Conservation (phyloP, 2,329 filamentous ascomycete species). For the Penicillium verrucosum region DNA sequence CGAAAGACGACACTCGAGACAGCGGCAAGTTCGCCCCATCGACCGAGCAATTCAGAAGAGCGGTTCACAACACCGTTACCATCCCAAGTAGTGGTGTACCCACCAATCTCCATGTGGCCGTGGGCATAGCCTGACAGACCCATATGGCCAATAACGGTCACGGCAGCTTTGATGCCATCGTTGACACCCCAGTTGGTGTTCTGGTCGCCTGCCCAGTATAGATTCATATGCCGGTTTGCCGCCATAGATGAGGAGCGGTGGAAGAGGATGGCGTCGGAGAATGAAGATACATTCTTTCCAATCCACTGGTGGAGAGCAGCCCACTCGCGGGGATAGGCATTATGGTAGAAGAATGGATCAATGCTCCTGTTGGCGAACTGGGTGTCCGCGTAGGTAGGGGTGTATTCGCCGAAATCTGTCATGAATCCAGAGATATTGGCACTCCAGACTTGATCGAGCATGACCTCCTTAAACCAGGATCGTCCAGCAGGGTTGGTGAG, state of each 20-base stretch:
- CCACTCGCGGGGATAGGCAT: slow-evolving; percentile 36
- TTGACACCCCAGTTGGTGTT: slow-evolving; percentile 34
- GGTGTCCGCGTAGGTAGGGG: slow-evolving; percentile 29
- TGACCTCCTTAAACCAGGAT: slow-evolving; percentile 34
- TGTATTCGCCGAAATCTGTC: slow-evolving; percentile 40
- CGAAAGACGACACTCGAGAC: slow-evolving; percentile 35
- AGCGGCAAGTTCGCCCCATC: slow-evolving; percentile 38
- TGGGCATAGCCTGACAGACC: slow-evolving; percentile 37
- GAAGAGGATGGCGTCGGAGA: slow-evolving; percentile 34
- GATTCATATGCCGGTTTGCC: slow-evolving; percentile 34
- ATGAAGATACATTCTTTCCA: slow-evolving; percentile 25
- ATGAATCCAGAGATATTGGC: slow-evolving; percentile 38
- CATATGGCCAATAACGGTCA: slow-evolving; percentile 38
- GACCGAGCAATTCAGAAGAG: slow-evolving; percentile 34
- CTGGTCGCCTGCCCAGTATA: slow-evolving; percentile 42
- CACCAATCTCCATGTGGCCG: slow-evolving; percentile 37
- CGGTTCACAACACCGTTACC: slow-evolving; percentile 32
- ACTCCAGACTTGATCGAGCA: slow-evolving; percentile 34
- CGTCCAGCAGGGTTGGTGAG: slow-evolving; percentile 34
- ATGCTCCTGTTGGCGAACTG: slow-evolving; percentile 27
- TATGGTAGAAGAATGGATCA: slow-evolving; percentile 33
- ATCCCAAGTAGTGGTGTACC: slow-evolving; percentile 34
- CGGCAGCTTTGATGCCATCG: slow-evolving; percentile 36
- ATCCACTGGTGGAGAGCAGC: slow-evolving; percentile 32
- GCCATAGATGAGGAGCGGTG: slow-evolving; percentile 35